These are phyloP conservation scores for Colletotrichum eremochloae DNA, from an alignment of 2,329 filamentous ascomycete species.

Conservation along the genomic window DNA sequence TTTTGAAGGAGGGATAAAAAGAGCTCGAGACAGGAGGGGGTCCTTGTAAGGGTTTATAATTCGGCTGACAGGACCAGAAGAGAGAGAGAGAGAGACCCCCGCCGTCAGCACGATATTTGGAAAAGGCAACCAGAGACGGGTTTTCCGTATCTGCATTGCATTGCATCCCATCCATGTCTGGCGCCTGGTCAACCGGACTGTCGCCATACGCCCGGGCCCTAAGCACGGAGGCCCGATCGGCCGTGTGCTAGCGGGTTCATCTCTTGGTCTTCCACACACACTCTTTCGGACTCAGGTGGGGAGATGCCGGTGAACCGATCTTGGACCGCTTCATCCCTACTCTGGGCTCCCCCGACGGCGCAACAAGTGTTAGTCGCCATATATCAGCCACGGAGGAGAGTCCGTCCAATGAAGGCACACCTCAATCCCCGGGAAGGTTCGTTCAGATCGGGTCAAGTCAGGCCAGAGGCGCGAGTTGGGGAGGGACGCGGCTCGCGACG, in stretches of 20 bases:
- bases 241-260: constrained; percentile 7
- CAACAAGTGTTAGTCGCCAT: not conserved
- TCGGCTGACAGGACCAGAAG: not conserved
- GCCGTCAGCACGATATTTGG: not conserved
- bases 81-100: not conserved
- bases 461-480: not conserved
- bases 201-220: constrained; percentile 26
- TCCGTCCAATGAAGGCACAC: not conserved
- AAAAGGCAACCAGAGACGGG: not conserved
- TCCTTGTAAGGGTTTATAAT: constrained; percentile 12
- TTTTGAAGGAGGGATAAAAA: not conserved
- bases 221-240: constrained; percentile 37
- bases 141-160: no score
- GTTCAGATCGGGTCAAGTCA: no score
- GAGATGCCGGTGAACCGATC: constrained; percentile 15
- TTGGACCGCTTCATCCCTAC: no score
- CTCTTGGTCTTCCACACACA: not conserved
- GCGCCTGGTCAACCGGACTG: constrained; percentile 31
- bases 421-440: no score
- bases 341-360: not conserved
- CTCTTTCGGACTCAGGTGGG: constrained; percentile 22
- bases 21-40: not conserved
- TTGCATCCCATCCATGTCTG: not conserved
- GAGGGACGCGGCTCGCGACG: not conserved
- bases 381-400: not conserved